Evolutionary conservation across 1,284 basidiomycete genomes (phyloP).

Genomic region (Schizophyllum amplum): DNA sequence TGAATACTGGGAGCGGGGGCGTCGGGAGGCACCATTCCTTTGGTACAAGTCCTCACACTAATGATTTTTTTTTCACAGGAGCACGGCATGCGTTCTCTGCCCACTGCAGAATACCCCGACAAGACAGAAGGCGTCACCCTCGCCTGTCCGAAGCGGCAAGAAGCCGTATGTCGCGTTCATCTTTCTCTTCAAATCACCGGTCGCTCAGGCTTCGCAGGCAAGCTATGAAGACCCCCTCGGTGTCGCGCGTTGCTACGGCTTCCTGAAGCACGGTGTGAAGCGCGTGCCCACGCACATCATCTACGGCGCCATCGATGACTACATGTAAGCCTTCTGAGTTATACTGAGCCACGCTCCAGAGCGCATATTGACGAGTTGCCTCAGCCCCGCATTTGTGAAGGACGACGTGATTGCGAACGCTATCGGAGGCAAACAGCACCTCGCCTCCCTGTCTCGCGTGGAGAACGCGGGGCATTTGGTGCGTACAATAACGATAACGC

Average conservation of each 20-base stretch:
- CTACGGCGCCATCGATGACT: constrained; percentile 39
- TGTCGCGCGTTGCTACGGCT: constrained; percentile 26
- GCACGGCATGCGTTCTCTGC: constrained; percentile 35
- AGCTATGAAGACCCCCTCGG: constrained; percentile 34
- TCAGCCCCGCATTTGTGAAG: constrained; percentile 30
- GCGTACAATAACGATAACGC: constrained; percentile 9
- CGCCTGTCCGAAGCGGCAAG: constrained; percentile 37
- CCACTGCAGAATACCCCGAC: constrained; percentile 37
- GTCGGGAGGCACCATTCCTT: too few species aligned
- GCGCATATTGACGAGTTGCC: background rate
- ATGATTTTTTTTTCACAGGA: too few species aligned
- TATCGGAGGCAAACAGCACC: constrained; percentile 27
- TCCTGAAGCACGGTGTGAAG: constrained; percentile 27
- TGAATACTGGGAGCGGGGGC: too few species aligned
- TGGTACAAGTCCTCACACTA: too few species aligned
- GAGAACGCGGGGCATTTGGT: constrained; percentile 31
- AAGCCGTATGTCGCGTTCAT: constrained; percentile 26
- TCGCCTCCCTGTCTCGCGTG: constrained; percentile 30
- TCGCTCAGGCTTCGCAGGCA: constrained; percentile 19
- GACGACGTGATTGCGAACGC: constrained; percentile 29
- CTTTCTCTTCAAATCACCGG: background rate
- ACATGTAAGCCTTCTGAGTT: constrained; percentile 26
- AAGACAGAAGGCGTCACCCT: constrained; percentile 40
- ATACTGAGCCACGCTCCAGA: background rate
- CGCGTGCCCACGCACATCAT: constrained; percentile 39